phyloP scores from a whole-genome alignment of 768 basidiomycete genomes.

The Lactarius tabidus region DNA sequence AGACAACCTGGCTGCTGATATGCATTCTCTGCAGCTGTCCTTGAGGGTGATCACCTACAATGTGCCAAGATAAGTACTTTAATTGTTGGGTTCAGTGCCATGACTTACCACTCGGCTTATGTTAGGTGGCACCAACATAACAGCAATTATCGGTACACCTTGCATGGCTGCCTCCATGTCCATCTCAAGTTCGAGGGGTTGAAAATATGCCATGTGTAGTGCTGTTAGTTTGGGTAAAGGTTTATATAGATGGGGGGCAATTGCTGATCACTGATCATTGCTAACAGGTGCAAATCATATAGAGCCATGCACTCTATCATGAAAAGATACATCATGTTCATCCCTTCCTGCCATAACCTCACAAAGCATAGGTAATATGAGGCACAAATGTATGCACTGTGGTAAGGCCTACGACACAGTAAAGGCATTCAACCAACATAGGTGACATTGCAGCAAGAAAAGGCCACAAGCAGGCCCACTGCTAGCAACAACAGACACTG shows the following conservation, averaged over 20 bases:
- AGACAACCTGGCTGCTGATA: too few relatives aligned
- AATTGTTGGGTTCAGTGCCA: too few relatives aligned
- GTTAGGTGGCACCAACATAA: not conserved
- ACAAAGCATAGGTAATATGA: too few relatives aligned
- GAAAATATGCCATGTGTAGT: not conserved
- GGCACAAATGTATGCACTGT: too few relatives aligned
- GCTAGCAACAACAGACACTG: too few relatives aligned
- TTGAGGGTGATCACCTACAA: not conserved
- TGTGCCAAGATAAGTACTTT: not conserved
- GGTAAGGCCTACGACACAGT: too few relatives aligned
- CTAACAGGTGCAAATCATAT: not conserved
- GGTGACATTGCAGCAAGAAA: not conserved
- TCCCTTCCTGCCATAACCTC: too few relatives aligned
- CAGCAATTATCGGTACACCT: not conserved
- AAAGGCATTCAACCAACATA: too few relatives aligned
- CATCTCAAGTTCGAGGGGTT: not conserved
- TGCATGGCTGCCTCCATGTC: not conserved
- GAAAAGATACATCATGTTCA: too few relatives aligned
- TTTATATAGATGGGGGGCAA: not conserved
- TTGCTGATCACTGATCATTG: not conserved
- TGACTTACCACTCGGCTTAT: not conserved
- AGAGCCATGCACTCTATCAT: too few relatives aligned
- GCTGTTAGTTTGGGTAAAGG: too few relatives aligned
- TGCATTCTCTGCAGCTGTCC: rapidly evolving
- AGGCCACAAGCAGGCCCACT: not conserved